Base-by-base conservation (phyloP, 2,329 filamentous ascomycete genomes). In the Lithohypha guttulata region DNA sequence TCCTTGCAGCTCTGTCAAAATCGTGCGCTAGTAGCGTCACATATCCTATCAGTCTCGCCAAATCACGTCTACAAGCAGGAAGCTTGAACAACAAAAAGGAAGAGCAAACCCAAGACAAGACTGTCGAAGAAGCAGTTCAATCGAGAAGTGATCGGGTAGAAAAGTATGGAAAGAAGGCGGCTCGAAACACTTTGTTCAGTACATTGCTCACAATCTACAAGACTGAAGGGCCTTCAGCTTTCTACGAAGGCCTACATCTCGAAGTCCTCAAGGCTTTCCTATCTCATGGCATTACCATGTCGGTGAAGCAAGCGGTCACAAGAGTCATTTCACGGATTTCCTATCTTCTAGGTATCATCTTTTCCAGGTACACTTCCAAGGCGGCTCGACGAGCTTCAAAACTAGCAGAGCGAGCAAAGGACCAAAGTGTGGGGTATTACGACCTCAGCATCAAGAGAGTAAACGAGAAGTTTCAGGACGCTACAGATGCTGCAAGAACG, bases 41-140 rank as follows among this genome's bases (percentile, higher is more conserved):
- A 1, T 94, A 93, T 55, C 87, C 87, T 0, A 80, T 94, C 57
- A 82, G 83, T 41, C 76, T 86, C 20, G 84, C 84, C n/a, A 89
- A 89, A 62, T 76, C 83, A 2, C 70, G 84, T 18, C 71, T 84
- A 2, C 84, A 93, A 56, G 73, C 81, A 17, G 51, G 49, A 3
- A 42, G 34, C 6, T 21, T 31, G 19, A 22, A 21, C 9, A 28
- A 47, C 11, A 69, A 71, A 1, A 59, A 56, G 18, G 59, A 55
- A 29, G 58, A 60, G 39, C 56, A 59, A 11, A 56, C 42, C 47
- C 57, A 43, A 29, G 55, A 44, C 44, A 53, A 44, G 38, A 54
- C 39, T 18, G 39, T 45, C 18, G 41, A 39, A 7, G 36, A 47
- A 6, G 46, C 53, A 7, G 49, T 56, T 27, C 51, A 54, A 2